Evolutionary conservation across 2,329 filamentous ascomycete genomes (phyloP).

Genomic region (Talaromyces sp.): DNA sequence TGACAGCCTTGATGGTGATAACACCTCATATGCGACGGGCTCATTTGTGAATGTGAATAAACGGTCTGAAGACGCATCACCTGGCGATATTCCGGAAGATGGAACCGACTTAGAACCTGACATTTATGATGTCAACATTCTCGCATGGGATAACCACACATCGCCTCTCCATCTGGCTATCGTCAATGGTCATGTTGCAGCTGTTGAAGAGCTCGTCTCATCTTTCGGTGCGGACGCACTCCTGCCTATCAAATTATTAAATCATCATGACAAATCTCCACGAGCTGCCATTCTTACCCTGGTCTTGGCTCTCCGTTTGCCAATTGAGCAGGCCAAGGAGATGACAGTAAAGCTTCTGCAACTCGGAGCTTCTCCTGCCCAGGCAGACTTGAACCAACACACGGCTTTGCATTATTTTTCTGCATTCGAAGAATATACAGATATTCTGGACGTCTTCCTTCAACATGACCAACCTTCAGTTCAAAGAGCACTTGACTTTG

Average conservation of each 20-base stretch:
- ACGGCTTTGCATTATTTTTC: slow-evolving; percentile 65
- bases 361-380: slow-evolving; percentile 66
- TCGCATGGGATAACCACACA: slow-evolving; percentile 73
- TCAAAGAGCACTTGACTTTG: slow-evolving; percentile 62
- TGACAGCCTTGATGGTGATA: slow-evolving; percentile 40
- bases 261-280: slow-evolving; percentile 32
- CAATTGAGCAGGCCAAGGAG: slow-evolving; percentile 56
- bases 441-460: slow-evolving; percentile 40
- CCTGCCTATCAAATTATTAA: slow-evolving; percentile 60
- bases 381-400: slow-evolving; percentile 61
- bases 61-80: slow-evolving; percentile 19
- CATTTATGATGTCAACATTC: slow-evolving; percentile 69
- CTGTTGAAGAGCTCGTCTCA: slow-evolving; percentile 64
- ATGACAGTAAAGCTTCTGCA: slow-evolving; percentile 63
- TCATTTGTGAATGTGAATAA: slow-evolving; percentile 63
- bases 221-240: slow-evolving; percentile 73
- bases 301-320: slow-evolving; percentile 61
- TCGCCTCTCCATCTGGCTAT: slow-evolving; percentile 77
- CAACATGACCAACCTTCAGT: slow-evolving; percentile 57
- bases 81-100: slow-evolving; percentile 44
- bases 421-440: slow-evolving; percentile 39
- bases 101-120: slow-evolving; percentile 66
- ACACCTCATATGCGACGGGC: slow-evolving; percentile 53
- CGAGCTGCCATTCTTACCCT: slow-evolving; percentile 63
- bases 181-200: slow-evolving; percentile 62